Evolutionary conservation across 495 filamentous ascomycete species (phyloP).

Genomic region (Amorphotheca resinae): DNA sequence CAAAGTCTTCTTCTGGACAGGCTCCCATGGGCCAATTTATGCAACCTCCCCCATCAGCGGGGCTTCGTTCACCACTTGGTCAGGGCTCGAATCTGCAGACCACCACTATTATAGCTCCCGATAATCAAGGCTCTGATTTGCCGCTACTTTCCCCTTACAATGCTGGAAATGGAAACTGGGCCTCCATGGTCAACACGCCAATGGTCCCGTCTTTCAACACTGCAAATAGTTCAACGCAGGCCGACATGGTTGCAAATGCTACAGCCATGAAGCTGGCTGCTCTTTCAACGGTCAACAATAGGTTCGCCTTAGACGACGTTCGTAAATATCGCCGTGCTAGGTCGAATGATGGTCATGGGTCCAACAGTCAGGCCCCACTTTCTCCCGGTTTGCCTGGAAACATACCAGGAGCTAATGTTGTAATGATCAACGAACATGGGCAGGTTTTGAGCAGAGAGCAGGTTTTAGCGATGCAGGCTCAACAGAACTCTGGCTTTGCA

Average conservation of each 20-base stretch:
- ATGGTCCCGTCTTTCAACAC: conserved; percentile 78
- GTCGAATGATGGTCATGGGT: conserved; percentile 68
- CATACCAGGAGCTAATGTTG: conserved; percentile 53
- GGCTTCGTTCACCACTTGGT: conserved; percentile 71
- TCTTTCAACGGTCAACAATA: conserved; percentile 94
- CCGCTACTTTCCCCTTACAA: conserved; percentile 85
- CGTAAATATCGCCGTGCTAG: conserved; percentile 86
- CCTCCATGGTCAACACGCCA: conserved; percentile 95
- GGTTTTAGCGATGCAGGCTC: conserved; percentile 71
- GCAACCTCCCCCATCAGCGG: conserved; percentile 65
- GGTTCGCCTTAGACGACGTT: conserved; percentile 91
- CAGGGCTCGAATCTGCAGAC: conserved; percentile 64
- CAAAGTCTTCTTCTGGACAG: conserved; percentile 81
- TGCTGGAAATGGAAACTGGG: conserved; percentile 81
- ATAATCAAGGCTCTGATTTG: conserved; percentile 52
- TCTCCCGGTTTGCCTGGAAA: conserved; percentile 39
- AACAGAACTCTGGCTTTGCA: conserved; percentile 58
- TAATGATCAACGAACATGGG: conserved; percentile 88
- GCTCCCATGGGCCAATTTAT: conserved; percentile 95
- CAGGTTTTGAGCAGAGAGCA: conserved; percentile 78
- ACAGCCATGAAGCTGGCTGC: conserved; percentile 98
- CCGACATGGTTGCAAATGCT: conserved; percentile 97
- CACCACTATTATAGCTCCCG: conserved; percentile 63
- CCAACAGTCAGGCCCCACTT: conserved; percentile 30
- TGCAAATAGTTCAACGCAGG: conserved; percentile 48